These are phyloP conservation scores for Chaetomium fimeti DNA, from an alignment of 495 filamentous ascomycete genomes.

Conservation along the genomic window DNA sequence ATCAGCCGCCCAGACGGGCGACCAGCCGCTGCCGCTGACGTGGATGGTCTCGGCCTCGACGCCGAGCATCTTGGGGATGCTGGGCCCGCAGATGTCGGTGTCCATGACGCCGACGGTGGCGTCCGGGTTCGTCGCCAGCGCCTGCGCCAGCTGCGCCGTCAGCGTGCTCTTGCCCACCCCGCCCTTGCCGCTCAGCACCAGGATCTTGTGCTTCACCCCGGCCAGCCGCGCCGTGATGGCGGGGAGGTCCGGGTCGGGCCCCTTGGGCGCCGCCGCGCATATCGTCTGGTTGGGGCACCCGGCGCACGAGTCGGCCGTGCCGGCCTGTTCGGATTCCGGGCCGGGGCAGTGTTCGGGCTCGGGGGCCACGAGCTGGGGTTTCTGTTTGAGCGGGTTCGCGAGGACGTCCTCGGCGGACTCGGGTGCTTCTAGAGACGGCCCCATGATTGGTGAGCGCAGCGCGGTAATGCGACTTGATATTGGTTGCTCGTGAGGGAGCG, in stretches of 20 bases:
- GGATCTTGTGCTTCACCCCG: constrained; percentile 81
- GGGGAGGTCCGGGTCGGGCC: constrained; percentile 90
- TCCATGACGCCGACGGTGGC: constrained; percentile 89
- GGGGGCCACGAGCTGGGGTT: constrained; percentile 82
- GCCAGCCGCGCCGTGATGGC: constrained; percentile 80
- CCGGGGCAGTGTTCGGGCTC: constrained; percentile 97
- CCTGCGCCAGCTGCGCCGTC: constrained; percentile 79
- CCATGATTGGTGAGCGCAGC: constrained; percentile 23
- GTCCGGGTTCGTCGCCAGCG: constrained; percentile 73
- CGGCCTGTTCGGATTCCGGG: constrained; percentile 82
- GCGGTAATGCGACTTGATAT: background rate
- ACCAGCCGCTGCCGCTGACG: constrained; percentile 76
- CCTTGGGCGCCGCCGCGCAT: constrained; percentile 91
- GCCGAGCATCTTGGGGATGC: constrained; percentile 97
- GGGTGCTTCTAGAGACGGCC: constrained; percentile 67
- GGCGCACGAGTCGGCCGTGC: constrained; percentile 82
- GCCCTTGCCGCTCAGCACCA: constrained; percentile 91
- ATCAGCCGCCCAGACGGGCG: constrained; percentile 88
- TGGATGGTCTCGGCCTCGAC: constrained; percentile 92
- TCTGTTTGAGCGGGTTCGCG: constrained; percentile 63
- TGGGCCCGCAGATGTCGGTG: constrained; percentile 92
- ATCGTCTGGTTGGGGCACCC: constrained; percentile 95
- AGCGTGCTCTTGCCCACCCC: constrained; percentile 96
- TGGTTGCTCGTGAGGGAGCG: background rate
- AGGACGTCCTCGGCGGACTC: constrained; percentile 62